Evolutionary conservation across 345 rosid genomes (phyloP), one percentile per base, ranked within the genome.

Genomic region (Salix suchowensis): DNA sequence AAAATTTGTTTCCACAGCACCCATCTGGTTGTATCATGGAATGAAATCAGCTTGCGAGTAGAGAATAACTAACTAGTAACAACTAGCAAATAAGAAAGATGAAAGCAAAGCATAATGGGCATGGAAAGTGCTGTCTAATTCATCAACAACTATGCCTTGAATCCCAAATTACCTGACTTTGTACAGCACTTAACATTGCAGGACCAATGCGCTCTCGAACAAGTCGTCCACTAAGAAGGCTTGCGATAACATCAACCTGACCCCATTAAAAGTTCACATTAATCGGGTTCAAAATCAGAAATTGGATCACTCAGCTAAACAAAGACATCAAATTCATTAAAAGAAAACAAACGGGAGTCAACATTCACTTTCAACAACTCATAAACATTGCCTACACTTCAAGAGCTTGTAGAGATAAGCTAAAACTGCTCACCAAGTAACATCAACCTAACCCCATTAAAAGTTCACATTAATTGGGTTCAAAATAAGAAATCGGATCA

Each of bases 151-250:
- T 2, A 68, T 44, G 18, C 64, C 12, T 37, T 18, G 14, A 10
- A 28, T 28, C 1, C 69, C 9, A 74, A 74, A 55, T 42, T 87
- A 96, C 99, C 97, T 96, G 98, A 84, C 98, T 96, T 82, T 96
- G 99, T 68, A 96, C 99, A 1, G 99, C 99, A 80, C 97, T 96
- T 71, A 96, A 81, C 99, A 96, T 96, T 0, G 99, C 99, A 2
- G 99, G 99, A 79, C 99, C 99, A 48, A 96, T 92, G 46, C 97
- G 89, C 77, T 96, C 99, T 0, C 99, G 91, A 10, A 96, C 98
- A 75, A 96, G 98, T 80, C 99, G 92, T 62, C 99, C 99, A 42
- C 99, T 96, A 26, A 96, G 84, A 77, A 96, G 99, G 85, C 99
- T 96, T 65, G 89, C 96, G 76, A 96, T 89, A 68, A 96, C 99